Evolutionary conservation across 2,329 filamentous ascomycete species (phyloP).

Genomic region (Microdochium trichocladiopsis): DNA sequence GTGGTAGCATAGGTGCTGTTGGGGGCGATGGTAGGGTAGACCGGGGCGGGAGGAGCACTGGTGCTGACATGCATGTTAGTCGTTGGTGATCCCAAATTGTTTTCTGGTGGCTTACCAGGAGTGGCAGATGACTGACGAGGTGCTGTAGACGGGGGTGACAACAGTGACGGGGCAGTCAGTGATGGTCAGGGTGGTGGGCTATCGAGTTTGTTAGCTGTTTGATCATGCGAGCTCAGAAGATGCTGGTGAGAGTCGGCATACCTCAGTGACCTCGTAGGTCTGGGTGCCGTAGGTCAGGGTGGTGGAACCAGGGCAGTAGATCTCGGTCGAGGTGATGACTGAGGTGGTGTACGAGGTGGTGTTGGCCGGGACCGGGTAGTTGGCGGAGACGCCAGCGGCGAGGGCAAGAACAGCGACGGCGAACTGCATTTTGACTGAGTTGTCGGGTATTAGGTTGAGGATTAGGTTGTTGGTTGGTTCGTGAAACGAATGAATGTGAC

Average conservation of each 20-base stretch:
- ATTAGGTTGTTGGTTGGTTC: slow-evolving; percentile 20
- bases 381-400: slow-evolving; percentile 35
- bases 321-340: slow-evolving; percentile 62
- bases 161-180: slow-evolving; percentile 66
- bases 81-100: not conserved
- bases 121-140: slow-evolving; percentile 44
- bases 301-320: slow-evolving; percentile 66
- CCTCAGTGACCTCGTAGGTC: slow-evolving; percentile 65
- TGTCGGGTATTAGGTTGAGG: slow-evolving; percentile 29
- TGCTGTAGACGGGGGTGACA: slow-evolving; percentile 49
- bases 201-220: too few relatives aligned
- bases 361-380: slow-evolving; percentile 24
- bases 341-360: slow-evolving; percentile 52
- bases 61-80: slow-evolving; percentile 5
- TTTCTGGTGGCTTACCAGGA: slow-evolving; percentile 36
- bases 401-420: slow-evolving; percentile 44
- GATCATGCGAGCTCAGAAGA: too few relatives aligned
- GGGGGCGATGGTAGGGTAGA: slow-evolving; percentile 8
- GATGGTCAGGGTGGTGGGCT: slow-evolving; percentile 64
- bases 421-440: slow-evolving; percentile 61
- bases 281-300: slow-evolving; percentile 54
- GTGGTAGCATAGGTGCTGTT: not conserved
- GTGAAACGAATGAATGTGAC: slow-evolving; percentile 53
- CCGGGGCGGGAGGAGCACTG: slow-evolving; percentile 6
- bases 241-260: too few relatives aligned